Evolutionary conservation across 768 basidiomycete species (phyloP).

Genomic region (Imleria badia): DNA sequence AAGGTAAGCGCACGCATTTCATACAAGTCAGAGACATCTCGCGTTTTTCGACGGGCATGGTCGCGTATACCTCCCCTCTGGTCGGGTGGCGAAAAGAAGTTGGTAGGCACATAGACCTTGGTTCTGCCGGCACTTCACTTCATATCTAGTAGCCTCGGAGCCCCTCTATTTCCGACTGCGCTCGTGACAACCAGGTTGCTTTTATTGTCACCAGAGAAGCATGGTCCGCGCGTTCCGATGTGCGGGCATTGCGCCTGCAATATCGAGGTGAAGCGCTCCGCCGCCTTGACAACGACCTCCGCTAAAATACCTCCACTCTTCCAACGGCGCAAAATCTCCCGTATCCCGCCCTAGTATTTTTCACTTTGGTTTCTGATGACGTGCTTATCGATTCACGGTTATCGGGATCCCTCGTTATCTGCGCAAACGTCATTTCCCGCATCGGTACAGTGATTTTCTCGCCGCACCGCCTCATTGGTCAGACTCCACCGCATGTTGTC

Average conservation of each 20-base stretch:
- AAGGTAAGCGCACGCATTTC: slow-evolving; percentile 16
- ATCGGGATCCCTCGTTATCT: slow-evolving; percentile 14
- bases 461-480: slow-evolving; percentile 11
- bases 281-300: background rate
- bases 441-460: slow-evolving; percentile 19
- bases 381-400: slow-evolving; percentile 9
- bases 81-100: slow-evolving; percentile 9
- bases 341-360: background rate
- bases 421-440: slow-evolving; percentile 17
- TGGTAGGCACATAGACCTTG: background rate
- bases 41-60: background rate
- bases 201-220: slow-evolving; percentile 9
- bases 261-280: too few relatives aligned
- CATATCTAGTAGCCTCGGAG: slow-evolving; percentile 19
- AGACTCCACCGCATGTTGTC: slow-evolving; percentile 15
- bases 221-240: background rate
- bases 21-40: slow-evolving; percentile 1
- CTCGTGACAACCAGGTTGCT: background rate
- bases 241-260: background rate
- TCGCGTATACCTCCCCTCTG: background rate
- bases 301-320: background rate
- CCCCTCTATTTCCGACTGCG: slow-evolving; percentile 18
- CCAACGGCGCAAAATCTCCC: background rate
- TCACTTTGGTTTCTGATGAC: background rate
- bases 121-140: slow-evolving; percentile 10